Evolutionary conservation across 352 stramenopile genomes (phyloP).

Genomic region (Globisporangium parvum): DNA sequence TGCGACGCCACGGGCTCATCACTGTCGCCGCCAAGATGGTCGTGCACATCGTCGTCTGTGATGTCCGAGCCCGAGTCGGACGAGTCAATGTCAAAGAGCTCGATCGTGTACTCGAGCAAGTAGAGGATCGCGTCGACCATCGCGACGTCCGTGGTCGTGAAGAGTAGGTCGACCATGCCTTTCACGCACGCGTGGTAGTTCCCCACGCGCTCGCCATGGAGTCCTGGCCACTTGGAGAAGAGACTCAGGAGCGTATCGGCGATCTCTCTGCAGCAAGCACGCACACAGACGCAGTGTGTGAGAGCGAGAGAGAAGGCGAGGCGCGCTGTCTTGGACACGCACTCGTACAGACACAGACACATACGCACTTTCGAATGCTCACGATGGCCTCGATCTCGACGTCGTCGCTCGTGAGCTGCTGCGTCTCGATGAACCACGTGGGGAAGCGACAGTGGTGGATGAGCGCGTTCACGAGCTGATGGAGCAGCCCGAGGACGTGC

Average conservation of each 20-base stretch:
- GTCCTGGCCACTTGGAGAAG: slow-evolving; percentile 73
- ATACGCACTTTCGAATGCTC: slow-evolving; percentile 43
- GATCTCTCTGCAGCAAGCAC: slow-evolving; percentile 43
- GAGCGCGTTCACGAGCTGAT: slow-evolving; percentile 59
- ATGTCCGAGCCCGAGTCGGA: slow-evolving; percentile 53
- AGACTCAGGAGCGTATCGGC: slow-evolving; percentile 76
- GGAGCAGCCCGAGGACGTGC: slow-evolving; percentile 39
- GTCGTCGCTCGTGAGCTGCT: slow-evolving; percentile 53
- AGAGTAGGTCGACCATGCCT: slow-evolving; percentile 46
- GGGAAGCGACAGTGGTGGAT: slow-evolving; percentile 66
- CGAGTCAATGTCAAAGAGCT: slow-evolving; percentile 81
- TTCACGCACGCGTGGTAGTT: slow-evolving; percentile 55
- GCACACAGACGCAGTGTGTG: neutral
- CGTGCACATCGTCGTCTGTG: slow-evolving; percentile 15
- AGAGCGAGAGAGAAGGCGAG: neutral
- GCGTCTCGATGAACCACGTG: slow-evolving; percentile 40
- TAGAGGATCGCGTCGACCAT: slow-evolving; percentile 64
- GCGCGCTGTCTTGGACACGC: no score
- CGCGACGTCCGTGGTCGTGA: slow-evolving; percentile 40
- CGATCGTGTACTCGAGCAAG: slow-evolving; percentile 68
- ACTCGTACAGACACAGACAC: neutral
- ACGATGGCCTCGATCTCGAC: slow-evolving; percentile 45
- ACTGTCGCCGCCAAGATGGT: neutral
- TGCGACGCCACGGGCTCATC: slow-evolving; percentile 19
- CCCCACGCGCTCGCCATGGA: slow-evolving; percentile 21